phyloP scores from a whole-genome alignment of 2,329 filamentous ascomycete species.

The Chaetomiaceae sp. region DNA sequence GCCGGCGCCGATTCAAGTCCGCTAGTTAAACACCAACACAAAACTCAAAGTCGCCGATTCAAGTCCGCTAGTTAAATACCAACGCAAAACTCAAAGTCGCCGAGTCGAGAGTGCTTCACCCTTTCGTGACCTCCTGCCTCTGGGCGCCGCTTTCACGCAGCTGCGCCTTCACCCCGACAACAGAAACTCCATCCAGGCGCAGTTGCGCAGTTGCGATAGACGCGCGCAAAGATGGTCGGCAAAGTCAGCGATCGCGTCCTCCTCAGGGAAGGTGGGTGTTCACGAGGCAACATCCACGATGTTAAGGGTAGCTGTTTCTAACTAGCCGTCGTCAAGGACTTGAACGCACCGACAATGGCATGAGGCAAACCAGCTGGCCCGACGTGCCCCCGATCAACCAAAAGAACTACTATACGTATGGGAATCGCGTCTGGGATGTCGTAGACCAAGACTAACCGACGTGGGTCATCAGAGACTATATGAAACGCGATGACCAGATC shows the following conservation, averaged over 20 bases:
- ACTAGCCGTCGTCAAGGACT: slow-evolving; percentile 57
- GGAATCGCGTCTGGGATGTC: slow-evolving; percentile 18
- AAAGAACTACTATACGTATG: slow-evolving; percentile 98
- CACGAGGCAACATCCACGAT: no score
- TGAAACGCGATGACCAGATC: slow-evolving; percentile 96
- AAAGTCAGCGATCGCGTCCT: slow-evolving; percentile 64
- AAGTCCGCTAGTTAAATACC: not conserved
- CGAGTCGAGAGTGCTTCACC: not conserved
- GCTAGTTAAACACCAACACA: not conserved
- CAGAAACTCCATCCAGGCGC: not conserved
- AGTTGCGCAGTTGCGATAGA: not conserved
- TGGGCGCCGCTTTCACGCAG: no score
- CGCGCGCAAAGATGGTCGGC: slow-evolving; percentile 48
- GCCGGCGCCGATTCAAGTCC: not conserved
- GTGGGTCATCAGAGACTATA: slow-evolving; percentile 67
- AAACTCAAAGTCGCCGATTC: not conserved
- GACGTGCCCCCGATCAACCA: slow-evolving; percentile 93
- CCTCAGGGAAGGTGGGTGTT: slow-evolving; percentile 53
- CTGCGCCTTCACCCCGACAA: not conserved
- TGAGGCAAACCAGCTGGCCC: slow-evolving; percentile 93
- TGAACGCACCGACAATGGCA: slow-evolving; percentile 95
- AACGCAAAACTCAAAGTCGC: not conserved
- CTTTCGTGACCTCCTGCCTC: not conserved
- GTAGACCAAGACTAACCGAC: slow-evolving; percentile 20
- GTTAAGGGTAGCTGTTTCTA: slow-evolving; percentile 4